Evolutionary conservation across 352 stramenopile genomes (phyloP).

Genomic region (Pythium guiyangense): DNA sequence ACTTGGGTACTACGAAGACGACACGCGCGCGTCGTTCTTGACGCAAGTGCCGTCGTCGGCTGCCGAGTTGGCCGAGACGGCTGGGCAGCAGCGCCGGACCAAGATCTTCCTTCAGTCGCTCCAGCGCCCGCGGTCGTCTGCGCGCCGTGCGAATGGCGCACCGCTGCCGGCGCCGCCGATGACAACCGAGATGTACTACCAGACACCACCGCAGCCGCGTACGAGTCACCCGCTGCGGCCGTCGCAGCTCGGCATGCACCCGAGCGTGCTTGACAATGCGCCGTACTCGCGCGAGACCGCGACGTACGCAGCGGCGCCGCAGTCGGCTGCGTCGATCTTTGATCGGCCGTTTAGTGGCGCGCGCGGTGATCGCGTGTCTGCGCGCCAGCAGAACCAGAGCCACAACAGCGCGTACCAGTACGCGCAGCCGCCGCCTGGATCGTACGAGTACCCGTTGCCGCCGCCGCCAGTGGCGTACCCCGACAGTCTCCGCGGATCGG

Average conservation of each 20-base stretch:
- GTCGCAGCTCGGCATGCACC: constrained; percentile 28
- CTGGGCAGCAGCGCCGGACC: constrained; percentile 22
- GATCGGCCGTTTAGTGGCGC: constrained; percentile 36
- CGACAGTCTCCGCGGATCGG: constrained; percentile 10
- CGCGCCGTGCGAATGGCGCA: constrained; percentile 7
- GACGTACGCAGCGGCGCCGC: background rate
- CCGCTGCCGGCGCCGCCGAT: constrained; percentile 15
- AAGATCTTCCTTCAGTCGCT: constrained; percentile 80
- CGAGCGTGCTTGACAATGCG: constrained; percentile 21
- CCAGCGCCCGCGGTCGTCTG: constrained; percentile 18
- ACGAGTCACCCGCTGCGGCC: constrained; percentile 27
- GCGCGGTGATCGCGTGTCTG: constrained; percentile 1
- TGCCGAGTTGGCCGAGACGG: constrained; percentile 9
- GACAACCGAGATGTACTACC: constrained; percentile 20
- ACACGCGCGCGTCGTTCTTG: constrained; percentile 51
- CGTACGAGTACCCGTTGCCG: constrained; percentile 19
- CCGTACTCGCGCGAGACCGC: constrained; percentile 24
- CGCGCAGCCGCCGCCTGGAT: constrained; percentile 10
- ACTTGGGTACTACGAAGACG: constrained; percentile 65
- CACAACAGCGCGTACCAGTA: constrained; percentile 7
- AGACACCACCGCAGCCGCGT: constrained; percentile 17
- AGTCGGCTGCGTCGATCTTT: constrained; percentile 52
- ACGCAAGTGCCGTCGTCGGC: constrained; percentile 31
- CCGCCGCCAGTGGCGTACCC: constrained; percentile 1
- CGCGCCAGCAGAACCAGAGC: constrained; percentile 13